Evolutionary conservation across 176 grass and related monocot genomes (phyloP), one percentile per base, ranked within the genome.

Genomic region (Saccharum officinarum): DNA sequence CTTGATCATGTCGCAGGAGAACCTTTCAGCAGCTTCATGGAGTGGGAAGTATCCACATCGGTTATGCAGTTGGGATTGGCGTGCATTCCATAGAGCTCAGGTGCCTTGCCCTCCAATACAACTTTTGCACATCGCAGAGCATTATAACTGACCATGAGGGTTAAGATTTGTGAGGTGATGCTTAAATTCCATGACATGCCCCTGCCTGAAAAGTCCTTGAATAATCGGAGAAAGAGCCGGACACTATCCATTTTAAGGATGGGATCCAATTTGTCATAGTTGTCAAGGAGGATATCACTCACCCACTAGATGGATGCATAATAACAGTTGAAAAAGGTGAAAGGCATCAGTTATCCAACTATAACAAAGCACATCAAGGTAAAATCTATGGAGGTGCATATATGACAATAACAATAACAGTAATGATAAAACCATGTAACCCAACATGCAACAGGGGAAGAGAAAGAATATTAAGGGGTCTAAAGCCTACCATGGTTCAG

Each of bases 1-100:
- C 25, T 79, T 31, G 23, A 79, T 79, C 77, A 66, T 65, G 23
- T 79, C 77, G 18, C 64, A 16, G 33, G 15, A 79, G 77, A 79
- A 79, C 39, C 0, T 79, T 45, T 79, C 60, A 31, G 60, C 77
- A 79, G 77, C 77, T 79, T 33, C 60, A 33, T 79, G 77, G 3
- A 79, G 14, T 0, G 60, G 60, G 15, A 66, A 79, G 77, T 79
- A 79, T 31, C 77, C 77, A 66, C 1, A 79, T 45, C 3, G 8
- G 26, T 31, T 1, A 79, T 79, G 59, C 60, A 66, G 40, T 79
- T 79, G 39, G 77, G 77, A 66, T 79, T 66, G 4, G 39, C 77
- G 3, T 18, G 77, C 39, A 1, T 44, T 15, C 23, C 4, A 13
- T 7, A 3, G 14, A 79, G 77, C 7, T 65, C 4, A 46, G 14